phyloP scores from a whole-genome alignment of 2,329 filamentous ascomycete species.

The Cordyceps tenuipes region DNA sequence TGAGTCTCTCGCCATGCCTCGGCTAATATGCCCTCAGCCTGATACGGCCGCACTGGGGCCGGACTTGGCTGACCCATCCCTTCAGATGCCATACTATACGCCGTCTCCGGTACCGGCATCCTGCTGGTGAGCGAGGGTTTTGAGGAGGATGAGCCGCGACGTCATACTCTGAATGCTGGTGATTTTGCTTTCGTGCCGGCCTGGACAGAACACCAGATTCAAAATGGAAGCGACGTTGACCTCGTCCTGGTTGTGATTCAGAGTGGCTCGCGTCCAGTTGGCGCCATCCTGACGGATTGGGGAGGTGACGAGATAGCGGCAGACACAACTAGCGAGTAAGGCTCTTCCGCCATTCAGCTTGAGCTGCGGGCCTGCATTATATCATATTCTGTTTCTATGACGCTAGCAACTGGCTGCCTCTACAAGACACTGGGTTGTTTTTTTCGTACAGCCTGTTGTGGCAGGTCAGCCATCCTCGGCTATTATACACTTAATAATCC shows the following conservation, averaged over 20 bases:
- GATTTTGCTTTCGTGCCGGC: slow-evolving; percentile 65
- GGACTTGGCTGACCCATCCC: slow-evolving; percentile 6
- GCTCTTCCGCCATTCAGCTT: neutral
- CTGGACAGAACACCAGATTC: slow-evolving; percentile 61
- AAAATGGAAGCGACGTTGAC: slow-evolving; percentile 55
- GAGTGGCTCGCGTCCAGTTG: slow-evolving; percentile 51
- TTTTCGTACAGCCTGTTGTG: neutral
- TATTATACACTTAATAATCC: slow-evolving; percentile 23
- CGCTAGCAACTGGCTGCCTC: neutral
- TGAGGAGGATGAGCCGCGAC: slow-evolving; percentile 36
- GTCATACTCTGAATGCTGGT: slow-evolving; percentile 50
- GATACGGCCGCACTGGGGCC: neutral
- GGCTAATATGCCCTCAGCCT: neutral
- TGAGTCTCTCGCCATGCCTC: slow-evolving; percentile 23
- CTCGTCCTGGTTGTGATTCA: slow-evolving; percentile 59
- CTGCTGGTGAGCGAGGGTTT: slow-evolving; percentile 51
- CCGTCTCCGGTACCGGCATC: slow-evolving; percentile 50
- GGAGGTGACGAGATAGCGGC: slow-evolving; percentile 35
- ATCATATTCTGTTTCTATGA: neutral
- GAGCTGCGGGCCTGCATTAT: neutral
- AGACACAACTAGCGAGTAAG: slow-evolving; percentile 2
- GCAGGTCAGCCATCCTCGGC: slow-evolving; percentile 4
- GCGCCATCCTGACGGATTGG: slow-evolving; percentile 57
- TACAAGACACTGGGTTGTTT: neutral
- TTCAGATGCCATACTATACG: slow-evolving; percentile 60